Evolutionary conservation across 306 rosid genomes (phyloP).

Genomic region (Rubus parviflorus): DNA sequence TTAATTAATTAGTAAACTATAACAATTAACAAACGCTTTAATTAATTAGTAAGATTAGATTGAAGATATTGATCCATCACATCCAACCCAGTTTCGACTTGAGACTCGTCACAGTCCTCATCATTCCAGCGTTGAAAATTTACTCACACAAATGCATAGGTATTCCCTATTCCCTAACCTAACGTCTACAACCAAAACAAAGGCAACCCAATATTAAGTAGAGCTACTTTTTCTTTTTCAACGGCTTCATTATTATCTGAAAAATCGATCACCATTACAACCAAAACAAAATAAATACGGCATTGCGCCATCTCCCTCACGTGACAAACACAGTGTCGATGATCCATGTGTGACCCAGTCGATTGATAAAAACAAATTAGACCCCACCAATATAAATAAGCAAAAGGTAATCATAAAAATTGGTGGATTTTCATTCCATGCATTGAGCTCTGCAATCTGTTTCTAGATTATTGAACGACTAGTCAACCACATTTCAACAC

Average conservation of each 20-base stretch:
- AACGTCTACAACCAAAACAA: background rate
- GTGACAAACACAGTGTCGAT: background rate
- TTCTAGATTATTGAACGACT: constrained; percentile 6
- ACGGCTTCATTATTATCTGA: background rate
- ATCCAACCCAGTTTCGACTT: too few species aligned
- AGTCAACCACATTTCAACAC: constrained; percentile 26
- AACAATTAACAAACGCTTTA: too few species aligned
- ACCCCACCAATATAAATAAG: background rate
- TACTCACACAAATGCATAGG: background rate
- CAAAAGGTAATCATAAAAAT: constrained; percentile 47
- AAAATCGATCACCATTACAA: background rate
- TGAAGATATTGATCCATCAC: too few species aligned
- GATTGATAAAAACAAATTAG: background rate
- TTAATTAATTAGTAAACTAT: too few species aligned
- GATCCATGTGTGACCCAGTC: background rate
- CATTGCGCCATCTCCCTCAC: background rate
- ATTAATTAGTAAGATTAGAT: too few species aligned
- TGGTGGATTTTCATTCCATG: constrained; percentile 42
- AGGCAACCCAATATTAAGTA: too few species aligned
- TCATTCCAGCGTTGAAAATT: constrained; percentile 63
- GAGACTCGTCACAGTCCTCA: constrained; percentile 44
- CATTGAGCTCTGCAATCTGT: constrained; percentile 58
- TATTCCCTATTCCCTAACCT: constrained; percentile 5
- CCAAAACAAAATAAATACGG: background rate
- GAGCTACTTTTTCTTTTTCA: background rate